These are phyloP conservation scores for Selaginella tamariscina DNA, from an alignment of 75 land plant genomes.

Conservation along the genomic window DNA sequence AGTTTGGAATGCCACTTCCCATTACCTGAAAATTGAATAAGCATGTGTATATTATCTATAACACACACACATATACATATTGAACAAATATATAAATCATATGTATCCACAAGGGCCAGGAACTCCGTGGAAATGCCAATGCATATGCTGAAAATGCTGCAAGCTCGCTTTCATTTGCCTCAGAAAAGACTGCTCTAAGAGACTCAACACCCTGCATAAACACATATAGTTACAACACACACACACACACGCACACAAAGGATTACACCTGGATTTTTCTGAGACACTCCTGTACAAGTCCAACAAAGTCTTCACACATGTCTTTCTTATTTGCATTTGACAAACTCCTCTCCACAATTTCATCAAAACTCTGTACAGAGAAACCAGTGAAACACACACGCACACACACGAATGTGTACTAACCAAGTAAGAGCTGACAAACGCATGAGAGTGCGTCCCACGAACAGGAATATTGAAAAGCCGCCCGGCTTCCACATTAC, in stretches of 20 bases:
- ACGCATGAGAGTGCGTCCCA: slow-evolving; percentile 7
- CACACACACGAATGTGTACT: background rate
- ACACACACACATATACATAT: background rate
- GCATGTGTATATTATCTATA: background rate
- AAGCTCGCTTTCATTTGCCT: slow-evolving; percentile 85
- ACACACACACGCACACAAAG: background rate
- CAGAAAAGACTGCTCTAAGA: slow-evolving; percentile 46
- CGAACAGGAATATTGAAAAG: slow-evolving; percentile 6
- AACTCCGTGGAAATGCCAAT: slow-evolving; percentile 71
- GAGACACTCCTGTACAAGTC: slow-evolving; percentile 60
- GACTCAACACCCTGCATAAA: slow-evolving; percentile 35
- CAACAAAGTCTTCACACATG: slow-evolving; percentile 73
- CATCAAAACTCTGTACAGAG: slow-evolving; percentile 74
- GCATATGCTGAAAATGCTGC: slow-evolving; percentile 96
- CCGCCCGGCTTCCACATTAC: slow-evolving; percentile 2
- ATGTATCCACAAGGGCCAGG: slow-evolving; percentile 91
- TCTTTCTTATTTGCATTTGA: slow-evolving; percentile 36
- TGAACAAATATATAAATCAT: slow-evolving; percentile 46
- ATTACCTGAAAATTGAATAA: slow-evolving; percentile 43
- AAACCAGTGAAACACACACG: background rate
- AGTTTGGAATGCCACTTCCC: slow-evolving; percentile 93
- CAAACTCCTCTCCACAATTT: slow-evolving; percentile 59
- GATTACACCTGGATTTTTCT: slow-evolving; percentile 55
- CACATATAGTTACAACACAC: background rate
- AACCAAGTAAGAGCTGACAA: slow-evolving; percentile 7